These are phyloP conservation scores for Russula compacta DNA, from an alignment of 768 basidiomycete species.

Conservation along the genomic window DNA sequence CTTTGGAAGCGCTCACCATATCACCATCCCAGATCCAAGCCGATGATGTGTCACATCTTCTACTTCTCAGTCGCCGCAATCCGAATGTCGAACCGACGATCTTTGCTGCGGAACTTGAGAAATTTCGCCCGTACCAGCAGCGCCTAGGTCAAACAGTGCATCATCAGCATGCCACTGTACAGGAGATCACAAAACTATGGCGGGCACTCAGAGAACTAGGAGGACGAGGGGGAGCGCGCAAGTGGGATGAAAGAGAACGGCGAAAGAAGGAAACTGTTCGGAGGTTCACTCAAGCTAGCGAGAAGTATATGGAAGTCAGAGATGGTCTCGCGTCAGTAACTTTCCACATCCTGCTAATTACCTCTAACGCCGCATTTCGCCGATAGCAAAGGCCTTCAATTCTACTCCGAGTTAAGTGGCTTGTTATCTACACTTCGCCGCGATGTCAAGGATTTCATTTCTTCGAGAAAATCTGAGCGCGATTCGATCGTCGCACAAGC, in stretches of 20 bases:
- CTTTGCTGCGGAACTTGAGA: constrained; percentile 91
- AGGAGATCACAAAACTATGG: constrained; percentile 71
- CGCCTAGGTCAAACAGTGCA: constrained; percentile 70
- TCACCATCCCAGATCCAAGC: constrained; percentile 60
- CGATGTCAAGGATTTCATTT: constrained; percentile 54
- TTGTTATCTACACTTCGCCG: constrained; percentile 48
- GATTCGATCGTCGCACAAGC: constrained; percentile 57
- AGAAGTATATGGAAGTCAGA: constrained; percentile 79
- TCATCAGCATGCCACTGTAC: constrained; percentile 61
- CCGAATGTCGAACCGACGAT: constrained; percentile 74
- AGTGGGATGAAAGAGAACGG: constrained; percentile 77
- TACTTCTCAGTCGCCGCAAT: constrained; percentile 85
- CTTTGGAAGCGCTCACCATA: background rate
- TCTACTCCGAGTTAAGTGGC: constrained; percentile 73
- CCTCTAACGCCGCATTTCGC: constrained; percentile 2
- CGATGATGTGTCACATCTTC: constrained; percentile 93
- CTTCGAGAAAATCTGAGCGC: constrained; percentile 58
- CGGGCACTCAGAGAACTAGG: constrained; percentile 62
- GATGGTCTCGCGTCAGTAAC: constrained; percentile 70
- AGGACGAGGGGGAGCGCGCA: constrained; percentile 66
- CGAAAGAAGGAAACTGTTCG: constrained; percentile 65
- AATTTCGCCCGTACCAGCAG: constrained; percentile 87
- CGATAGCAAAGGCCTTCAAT: constrained; percentile 75
- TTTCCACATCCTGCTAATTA: constrained; percentile 7
- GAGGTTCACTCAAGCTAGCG: constrained; percentile 66